Percentiles rank a stretch among this genome's conserved stretches.
phyloP scores from a whole-genome alignment of 306 rosid genomes.

The Heteromeles arbutifolia region DNA sequence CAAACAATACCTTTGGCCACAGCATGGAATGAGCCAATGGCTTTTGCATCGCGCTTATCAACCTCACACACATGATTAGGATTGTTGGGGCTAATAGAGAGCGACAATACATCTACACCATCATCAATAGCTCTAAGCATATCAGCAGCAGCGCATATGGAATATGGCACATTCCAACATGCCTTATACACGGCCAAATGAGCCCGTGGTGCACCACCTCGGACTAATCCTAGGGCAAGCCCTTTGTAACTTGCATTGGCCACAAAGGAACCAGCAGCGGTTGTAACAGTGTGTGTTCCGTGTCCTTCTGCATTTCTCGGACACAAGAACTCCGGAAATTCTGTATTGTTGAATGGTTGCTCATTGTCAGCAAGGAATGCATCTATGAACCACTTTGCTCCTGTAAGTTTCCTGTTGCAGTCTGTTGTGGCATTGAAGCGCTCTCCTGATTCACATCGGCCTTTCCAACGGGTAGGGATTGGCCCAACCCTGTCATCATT shows the following conservation, averaged over 20 bases:
- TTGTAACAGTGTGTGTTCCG: slow-evolving; percentile 46
- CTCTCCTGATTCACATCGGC: background rate
- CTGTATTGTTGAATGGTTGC: slow-evolving; percentile 22
- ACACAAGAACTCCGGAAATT: slow-evolving; percentile 23
- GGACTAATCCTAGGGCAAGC: slow-evolving; percentile 34
- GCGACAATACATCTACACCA: slow-evolving; percentile 45
- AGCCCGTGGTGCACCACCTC: slow-evolving; percentile 48
- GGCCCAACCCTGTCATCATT: slow-evolving; percentile 1
- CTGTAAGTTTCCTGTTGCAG: slow-evolving; percentile 12
- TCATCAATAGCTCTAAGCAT: slow-evolving; percentile 40
- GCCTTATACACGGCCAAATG: slow-evolving; percentile 47
- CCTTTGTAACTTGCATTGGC: slow-evolving; percentile 37
- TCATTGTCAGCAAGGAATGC: slow-evolving; percentile 32
- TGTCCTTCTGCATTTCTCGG: slow-evolving; percentile 34
- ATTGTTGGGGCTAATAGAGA: slow-evolving; percentile 10
- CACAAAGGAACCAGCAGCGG: slow-evolving; percentile 31
- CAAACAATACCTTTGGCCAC: slow-evolving; percentile 39
- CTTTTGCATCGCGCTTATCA: slow-evolving; percentile 23
- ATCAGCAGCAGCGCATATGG: slow-evolving; percentile 36
- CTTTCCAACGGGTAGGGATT: slow-evolving; percentile 19
- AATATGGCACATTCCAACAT: slow-evolving; percentile 35
- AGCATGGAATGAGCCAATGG: slow-evolving; percentile 44
- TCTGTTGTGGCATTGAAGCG: background rate
- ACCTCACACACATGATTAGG: background rate
- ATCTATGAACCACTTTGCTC: slow-evolving; percentile 1